Evolutionary conservation across 2,329 filamentous ascomycete genomes (phyloP).

Genomic region (Alternaria sp.): DNA sequence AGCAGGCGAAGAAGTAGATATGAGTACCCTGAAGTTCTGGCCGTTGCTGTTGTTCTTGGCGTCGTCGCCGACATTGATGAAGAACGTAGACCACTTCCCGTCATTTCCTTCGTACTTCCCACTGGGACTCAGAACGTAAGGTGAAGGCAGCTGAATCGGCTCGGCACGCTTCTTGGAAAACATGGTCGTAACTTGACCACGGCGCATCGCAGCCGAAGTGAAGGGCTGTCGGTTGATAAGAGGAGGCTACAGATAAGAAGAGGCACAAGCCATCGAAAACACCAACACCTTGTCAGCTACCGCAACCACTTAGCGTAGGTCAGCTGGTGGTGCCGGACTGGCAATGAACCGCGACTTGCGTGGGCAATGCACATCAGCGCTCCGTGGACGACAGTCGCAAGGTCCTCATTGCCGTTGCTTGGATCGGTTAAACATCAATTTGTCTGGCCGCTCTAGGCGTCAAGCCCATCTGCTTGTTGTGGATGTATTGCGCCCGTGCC

Average conservation of each 20-base stretch:
- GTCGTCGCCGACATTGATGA: conserved; percentile 47
- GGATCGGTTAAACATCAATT: conserved; percentile 17
- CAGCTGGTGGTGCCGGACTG: conserved; percentile 19
- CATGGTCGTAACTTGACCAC: conserved; percentile 31
- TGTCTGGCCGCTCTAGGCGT: conserved; percentile 1
- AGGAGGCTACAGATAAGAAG: conserved; percentile 18
- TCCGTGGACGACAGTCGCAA: conserved; percentile 14
- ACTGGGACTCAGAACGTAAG: conserved; percentile 24
- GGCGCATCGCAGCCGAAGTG: conserved; percentile 6
- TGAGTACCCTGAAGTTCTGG: conserved; percentile 46
- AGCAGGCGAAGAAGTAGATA: conserved; percentile 38
- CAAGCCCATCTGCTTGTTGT: conserved; percentile 24
- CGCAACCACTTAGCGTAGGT: conserved; percentile 16
- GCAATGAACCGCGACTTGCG: conserved; percentile 15
- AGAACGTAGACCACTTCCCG: conserved; percentile 52
- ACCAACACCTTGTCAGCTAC: conserved; percentile 19
- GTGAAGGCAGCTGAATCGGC: conserved; percentile 14
- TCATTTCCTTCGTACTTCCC: conserved; percentile 49
- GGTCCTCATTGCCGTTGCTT: conserved; percentile 16
- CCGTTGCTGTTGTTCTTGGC: conserved; percentile 31
- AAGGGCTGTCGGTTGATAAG: conserved; percentile 16
- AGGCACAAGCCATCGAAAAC: conserved; percentile 17
- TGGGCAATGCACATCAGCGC: conserved; percentile 15
- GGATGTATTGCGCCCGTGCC: conserved; percentile 23
- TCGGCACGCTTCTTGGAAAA: conserved; percentile 29